Percentiles rank a stretch among this genome's conserved stretches.
Conservation (phyloP, 305 asterid genomes). For the Ilex paraguariensis region DNA sequence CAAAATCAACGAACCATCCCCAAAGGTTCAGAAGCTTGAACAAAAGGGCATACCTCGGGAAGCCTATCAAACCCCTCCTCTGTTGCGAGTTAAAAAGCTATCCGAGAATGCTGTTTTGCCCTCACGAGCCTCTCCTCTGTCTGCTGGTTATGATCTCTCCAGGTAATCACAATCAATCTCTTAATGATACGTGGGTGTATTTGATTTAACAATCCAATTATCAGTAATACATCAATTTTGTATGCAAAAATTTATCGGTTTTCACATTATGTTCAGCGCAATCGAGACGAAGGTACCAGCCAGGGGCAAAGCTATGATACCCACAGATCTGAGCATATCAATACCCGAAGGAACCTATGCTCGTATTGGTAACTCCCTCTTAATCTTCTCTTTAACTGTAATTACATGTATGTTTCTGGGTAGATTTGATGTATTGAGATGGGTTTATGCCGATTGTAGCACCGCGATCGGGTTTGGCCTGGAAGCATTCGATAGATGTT, state of each 20-base stretch:
- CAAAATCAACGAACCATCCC: background rate
- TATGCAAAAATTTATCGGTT: too few species aligned
- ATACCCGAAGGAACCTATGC: conserved; percentile 25
- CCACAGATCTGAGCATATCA: conserved; percentile 17
- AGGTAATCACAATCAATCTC: conserved; percentile 5
- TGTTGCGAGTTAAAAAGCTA: conserved; percentile 14
- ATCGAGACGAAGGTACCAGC: conserved; percentile 12
- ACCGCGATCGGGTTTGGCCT: too few species aligned
- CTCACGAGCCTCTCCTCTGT: conserved; percentile 10
- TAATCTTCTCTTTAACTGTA: background rate
- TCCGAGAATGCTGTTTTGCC: conserved; percentile 16
- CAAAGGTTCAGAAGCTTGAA: background rate
- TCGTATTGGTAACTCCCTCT: conserved; percentile 9
- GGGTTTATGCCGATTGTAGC: background rate
- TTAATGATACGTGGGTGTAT: too few species aligned
- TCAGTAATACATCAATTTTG: too few species aligned
- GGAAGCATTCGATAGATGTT: too few species aligned
- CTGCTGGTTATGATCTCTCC: conserved; percentile 20
- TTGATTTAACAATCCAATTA: too few species aligned
- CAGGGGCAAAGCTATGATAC: conserved; percentile 18
- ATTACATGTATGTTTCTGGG: background rate
- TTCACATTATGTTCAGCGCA: conserved; percentile 9
- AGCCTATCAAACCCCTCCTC: background rate
- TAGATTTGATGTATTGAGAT: too few species aligned
- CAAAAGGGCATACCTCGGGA: background rate